A percentile compares a stretch with the other conserved stretches of the same genome.
Conservation (phyloP, 2,329 filamentous ascomycete genomes). For the Fusarium sp. region DNA sequence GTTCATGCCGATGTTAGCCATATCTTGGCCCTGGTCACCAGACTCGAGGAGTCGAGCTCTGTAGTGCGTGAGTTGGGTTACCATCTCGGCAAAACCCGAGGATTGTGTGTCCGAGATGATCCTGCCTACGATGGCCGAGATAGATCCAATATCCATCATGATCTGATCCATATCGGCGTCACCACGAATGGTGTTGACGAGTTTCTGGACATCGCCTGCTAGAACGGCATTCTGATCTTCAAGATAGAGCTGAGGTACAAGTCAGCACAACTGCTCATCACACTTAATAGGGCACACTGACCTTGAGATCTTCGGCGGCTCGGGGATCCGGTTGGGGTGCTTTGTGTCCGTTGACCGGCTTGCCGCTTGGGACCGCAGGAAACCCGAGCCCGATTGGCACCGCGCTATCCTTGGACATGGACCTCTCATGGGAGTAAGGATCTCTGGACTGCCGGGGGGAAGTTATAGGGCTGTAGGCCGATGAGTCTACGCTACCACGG, state of each 20-base stretch:
- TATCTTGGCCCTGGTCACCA: slow-evolving; percentile 69
- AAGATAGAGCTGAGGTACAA: slow-evolving; percentile 72
- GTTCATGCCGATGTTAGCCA: slow-evolving; percentile 61
- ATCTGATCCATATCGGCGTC: slow-evolving; percentile 74
- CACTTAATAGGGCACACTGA: slow-evolving; percentile 26
- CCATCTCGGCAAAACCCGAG: slow-evolving; percentile 63
- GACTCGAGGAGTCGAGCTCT: slow-evolving; percentile 74
- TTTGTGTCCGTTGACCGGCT: slow-evolving; percentile 54
- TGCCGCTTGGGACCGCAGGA: slow-evolving; percentile 48
- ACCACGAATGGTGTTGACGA: slow-evolving; percentile 78
- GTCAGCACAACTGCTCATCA: slow-evolving; percentile 9
- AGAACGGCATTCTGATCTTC: slow-evolving; percentile 85
- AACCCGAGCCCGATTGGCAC: slow-evolving; percentile 55
- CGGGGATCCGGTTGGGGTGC: slow-evolving; percentile 53
- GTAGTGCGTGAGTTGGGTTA: slow-evolving; percentile 70
- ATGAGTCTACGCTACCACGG: slow-evolving; percentile 75
- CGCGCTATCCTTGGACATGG: slow-evolving; percentile 43
- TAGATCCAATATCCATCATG: slow-evolving; percentile 76
- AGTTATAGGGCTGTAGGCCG: slow-evolving; percentile 79
- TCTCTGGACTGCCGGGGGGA: slow-evolving; percentile 72
- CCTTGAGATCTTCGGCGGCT: slow-evolving; percentile 63
- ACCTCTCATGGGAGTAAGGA: slow-evolving; percentile 51
- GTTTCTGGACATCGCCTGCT: slow-evolving; percentile 83
- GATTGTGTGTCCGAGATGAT: slow-evolving; percentile 75
- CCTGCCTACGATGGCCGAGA: slow-evolving; percentile 76